Base-by-base conservation (phyloP, 192 early-diverging fungal genomes). In the Coemansia guatemalensis region DNA sequence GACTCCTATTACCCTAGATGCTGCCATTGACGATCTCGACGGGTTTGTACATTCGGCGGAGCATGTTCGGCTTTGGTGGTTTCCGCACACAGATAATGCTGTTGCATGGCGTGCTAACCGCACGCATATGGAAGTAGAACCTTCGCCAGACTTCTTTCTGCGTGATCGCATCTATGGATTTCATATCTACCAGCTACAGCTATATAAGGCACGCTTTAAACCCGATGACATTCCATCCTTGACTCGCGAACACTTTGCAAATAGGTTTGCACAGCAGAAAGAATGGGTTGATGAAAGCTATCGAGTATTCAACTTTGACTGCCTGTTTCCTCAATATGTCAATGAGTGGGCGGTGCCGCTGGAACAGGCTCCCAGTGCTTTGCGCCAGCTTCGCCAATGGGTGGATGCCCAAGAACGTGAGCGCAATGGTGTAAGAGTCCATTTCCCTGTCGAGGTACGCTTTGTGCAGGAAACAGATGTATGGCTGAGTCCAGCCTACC, bases 21-120 rank as follows among this genome's bases (percentile, higher is more conserved):
- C 80, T n/a, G 74, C 87, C 8, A 57, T 90, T 23, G 58, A 83
- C 27, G 67, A 86, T 50, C 73, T 89, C 24, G 62, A 68, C 30
- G 41, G 17, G 4, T 71, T 90, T 2, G 77, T 85, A 11, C 62
- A 82, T 21, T 88, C 88, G 8, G 86, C 90, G 9, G 86, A 92
- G 67, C 88, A 92, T 63, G 85, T 88, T 20, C 85, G 88, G n/a
- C 62, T 92, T 9, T 88, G 89, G 87, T 92, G 89, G 87, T 92
- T 86, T 58, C 89, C 90, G 24, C 86, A 92, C 48, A 88, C 87
- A 8, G 85, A 92, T 53, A 75, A 85, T 51, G 84, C 84, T 8
- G 85, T 88, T 18, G 78, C 89, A 8, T 92, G 88, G 88, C 80
- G 82, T 0, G 85, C 86, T 25, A 88, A 88, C 60, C 82, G 88